Evolutionary conservation across 129 eudicot species (phyloP).

Genomic region (Dittrichia graveolens): DNA sequence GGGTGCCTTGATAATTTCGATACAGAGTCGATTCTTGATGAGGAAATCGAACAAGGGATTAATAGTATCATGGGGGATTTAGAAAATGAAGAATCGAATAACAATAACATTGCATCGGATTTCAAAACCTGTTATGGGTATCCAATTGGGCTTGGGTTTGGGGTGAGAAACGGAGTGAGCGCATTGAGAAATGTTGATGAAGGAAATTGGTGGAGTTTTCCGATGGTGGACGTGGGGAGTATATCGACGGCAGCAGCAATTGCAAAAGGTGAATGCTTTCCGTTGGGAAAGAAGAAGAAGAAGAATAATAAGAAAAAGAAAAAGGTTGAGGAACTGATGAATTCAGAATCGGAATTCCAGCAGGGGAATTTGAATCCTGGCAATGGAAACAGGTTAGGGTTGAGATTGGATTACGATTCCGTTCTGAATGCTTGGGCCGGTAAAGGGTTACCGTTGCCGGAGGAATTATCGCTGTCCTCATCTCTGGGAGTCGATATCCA

Average conservation of each 20-base stretch:
- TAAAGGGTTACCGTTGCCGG: conserved; percentile 63
- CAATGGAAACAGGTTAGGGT: conserved; percentile 29
- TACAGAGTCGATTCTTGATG: conserved; percentile 76
- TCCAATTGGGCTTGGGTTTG: conserved; percentile 78
- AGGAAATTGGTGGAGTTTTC: conserved; percentile 56
- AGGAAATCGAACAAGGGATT: conserved; percentile 81
- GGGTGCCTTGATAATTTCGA: conserved; percentile 67
- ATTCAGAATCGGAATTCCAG: conserved; percentile 19
- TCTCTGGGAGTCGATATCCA: conserved; percentile 47
- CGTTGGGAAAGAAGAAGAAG: conserved; percentile 38
- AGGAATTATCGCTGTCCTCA: conserved; percentile 50
- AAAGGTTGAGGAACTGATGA: conserved; percentile 37
- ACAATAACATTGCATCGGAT: background rate
- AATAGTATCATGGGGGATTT: conserved; percentile 87
- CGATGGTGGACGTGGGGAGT: conserved; percentile 57
- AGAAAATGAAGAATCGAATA: conserved; percentile 24
- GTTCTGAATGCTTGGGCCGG: conserved; percentile 76
- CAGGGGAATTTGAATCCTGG: conserved; percentile 20
- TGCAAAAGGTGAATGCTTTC: conserved; percentile 26
- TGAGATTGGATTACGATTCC: conserved; percentile 70
- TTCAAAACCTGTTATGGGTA: conserved; percentile 51
- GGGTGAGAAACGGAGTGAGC: conserved; percentile 52
- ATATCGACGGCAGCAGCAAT: conserved; percentile 29
- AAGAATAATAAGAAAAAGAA: conserved; percentile 56
- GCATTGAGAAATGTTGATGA: conserved; percentile 59